phyloP scores from a whole-genome alignment of 768 basidiomycete genomes.

The Trametes gibbosa region DNA sequence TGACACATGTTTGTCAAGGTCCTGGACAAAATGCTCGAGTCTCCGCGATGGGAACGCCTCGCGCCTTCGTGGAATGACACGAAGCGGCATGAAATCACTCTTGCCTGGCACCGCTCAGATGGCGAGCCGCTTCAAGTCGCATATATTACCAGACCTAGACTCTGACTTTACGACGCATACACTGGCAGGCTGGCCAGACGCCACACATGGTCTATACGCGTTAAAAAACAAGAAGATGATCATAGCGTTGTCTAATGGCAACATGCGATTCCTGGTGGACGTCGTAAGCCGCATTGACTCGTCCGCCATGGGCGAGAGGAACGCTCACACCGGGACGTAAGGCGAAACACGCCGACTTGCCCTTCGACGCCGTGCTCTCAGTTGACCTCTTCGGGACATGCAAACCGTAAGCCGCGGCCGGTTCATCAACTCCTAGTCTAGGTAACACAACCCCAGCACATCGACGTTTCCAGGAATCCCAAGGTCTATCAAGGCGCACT shows the following conservation, averaged over 20 bases:
- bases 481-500: conserved; percentile 48
- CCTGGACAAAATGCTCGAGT: conserved; percentile 50
- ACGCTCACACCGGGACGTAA: conserved; percentile 20
- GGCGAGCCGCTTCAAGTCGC: conserved; percentile 18
- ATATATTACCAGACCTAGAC: too few species aligned
- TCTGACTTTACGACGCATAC: too few species aligned
- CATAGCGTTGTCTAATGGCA: conserved; percentile 59
- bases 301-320: too few species aligned
- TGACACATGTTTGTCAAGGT: conserved; percentile 35
- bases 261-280: conserved; percentile 55
- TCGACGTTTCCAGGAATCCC: conserved; percentile 38
- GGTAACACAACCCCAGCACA: too few species aligned
- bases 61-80: conserved; percentile 42
- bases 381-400: conserved; percentile 56
- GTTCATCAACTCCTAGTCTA: too few species aligned
- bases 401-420: conserved; percentile 64
- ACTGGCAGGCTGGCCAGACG: conserved; percentile 63
- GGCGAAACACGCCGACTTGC: conserved; percentile 59
- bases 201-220: conserved; percentile 42
- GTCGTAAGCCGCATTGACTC: conserved; percentile 37
- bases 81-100: conserved; percentile 43
- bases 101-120: conserved; percentile 59
- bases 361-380: conserved; percentile 63
- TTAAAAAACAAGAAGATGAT: conserved; percentile 52
- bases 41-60: conserved; percentile 48